Percentiles rank a stretch among this genome's conserved stretches.
phyloP scores from a whole-genome alignment of 768 basidiomycete species.

The Suillus placidus region DNA sequence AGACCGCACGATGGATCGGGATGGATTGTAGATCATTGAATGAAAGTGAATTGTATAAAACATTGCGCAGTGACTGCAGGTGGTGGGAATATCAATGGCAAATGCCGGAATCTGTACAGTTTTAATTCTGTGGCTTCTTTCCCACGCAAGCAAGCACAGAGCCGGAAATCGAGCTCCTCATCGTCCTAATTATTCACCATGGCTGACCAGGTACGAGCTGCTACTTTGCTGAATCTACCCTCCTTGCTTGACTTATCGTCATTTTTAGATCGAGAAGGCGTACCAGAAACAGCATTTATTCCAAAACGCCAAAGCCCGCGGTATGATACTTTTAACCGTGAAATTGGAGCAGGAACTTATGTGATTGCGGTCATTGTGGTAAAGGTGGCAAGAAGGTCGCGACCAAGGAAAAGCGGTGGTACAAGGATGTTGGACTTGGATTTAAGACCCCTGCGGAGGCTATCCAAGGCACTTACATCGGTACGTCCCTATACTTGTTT shows the following conservation, averaged over 20 bases:
- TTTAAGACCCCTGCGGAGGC: conserved; percentile 97
- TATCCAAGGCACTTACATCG: conserved; percentile 94
- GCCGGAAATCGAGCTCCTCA: conserved; percentile 11
- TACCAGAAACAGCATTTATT: conserved; percentile 98
- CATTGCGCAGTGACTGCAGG: background rate
- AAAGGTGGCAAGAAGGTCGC: conserved; percentile 85
- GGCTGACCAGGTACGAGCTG: conserved; percentile 60
- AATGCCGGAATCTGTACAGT: conserved; percentile 46
- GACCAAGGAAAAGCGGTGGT: conserved; percentile 97
- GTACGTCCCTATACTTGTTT: conserved; percentile 48
- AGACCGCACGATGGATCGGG: background rate
- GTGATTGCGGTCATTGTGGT: conserved; percentile 11
- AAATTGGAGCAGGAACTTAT: conserved; percentile 15
- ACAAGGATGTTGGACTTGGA: conserved; percentile 96
- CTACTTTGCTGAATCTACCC: background rate
- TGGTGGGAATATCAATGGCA: conserved; percentile 25
- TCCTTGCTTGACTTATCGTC: background rate
- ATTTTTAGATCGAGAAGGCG: conserved; percentile 85
- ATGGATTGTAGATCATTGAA: background rate
- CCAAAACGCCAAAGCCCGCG: conserved; percentile 93
- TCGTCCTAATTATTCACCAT: conserved; percentile 38
- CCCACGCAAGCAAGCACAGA: conserved; percentile 17
- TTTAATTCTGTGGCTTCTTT: conserved; percentile 41
- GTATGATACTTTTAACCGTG: conserved; percentile 51
- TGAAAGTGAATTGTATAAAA: background rate